Conservation (phyloP, 202 grass and related monocot genomes). For the Musa balbisiana region DNA sequence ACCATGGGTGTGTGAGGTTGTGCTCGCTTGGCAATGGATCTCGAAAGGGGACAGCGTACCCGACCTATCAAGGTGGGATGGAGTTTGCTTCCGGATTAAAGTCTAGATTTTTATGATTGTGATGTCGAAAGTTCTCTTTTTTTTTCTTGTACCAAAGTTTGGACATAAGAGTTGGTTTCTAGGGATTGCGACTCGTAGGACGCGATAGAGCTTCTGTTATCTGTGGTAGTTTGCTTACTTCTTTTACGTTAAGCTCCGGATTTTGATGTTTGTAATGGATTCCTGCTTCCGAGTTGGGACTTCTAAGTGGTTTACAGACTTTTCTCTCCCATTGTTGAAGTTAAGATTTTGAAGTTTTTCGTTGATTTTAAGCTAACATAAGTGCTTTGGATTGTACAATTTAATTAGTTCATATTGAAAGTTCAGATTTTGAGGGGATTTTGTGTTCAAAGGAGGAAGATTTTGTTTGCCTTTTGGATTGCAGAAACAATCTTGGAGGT, state of each 20-base stretch:
- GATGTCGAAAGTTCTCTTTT: slow-evolving; percentile 10
- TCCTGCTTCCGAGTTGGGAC: neutral
- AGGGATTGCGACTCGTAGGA: neutral
- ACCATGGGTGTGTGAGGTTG: slow-evolving; percentile 29
- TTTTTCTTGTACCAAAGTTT: neutral
- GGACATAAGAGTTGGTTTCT: slow-evolving; percentile 3
- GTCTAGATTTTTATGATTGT: neutral
- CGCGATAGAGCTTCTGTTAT: neutral
- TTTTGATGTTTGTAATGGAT: no score
- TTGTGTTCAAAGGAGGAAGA: neutral
- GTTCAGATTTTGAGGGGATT: neutral
- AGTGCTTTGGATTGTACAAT: neutral
- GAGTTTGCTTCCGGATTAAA: slow-evolving; percentile 5
- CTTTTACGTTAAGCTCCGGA: no score
- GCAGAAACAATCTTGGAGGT: slow-evolving; percentile 51
- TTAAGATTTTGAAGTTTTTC: neutral
- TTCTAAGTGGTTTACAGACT: neutral
- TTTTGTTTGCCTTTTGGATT: neutral
- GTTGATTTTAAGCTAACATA: neutral
- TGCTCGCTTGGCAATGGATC: slow-evolving; percentile 43
- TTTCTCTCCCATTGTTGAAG: neutral
- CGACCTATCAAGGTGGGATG: slow-evolving; percentile 47
- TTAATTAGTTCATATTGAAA: neutral
- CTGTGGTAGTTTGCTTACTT: neutral
- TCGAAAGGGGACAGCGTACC: slow-evolving; percentile 34